Evolutionary conservation across 306 rosid species (phyloP), one percentile per base, ranked within the genome.

Genomic region (Citrullus colocynthis): DNA sequence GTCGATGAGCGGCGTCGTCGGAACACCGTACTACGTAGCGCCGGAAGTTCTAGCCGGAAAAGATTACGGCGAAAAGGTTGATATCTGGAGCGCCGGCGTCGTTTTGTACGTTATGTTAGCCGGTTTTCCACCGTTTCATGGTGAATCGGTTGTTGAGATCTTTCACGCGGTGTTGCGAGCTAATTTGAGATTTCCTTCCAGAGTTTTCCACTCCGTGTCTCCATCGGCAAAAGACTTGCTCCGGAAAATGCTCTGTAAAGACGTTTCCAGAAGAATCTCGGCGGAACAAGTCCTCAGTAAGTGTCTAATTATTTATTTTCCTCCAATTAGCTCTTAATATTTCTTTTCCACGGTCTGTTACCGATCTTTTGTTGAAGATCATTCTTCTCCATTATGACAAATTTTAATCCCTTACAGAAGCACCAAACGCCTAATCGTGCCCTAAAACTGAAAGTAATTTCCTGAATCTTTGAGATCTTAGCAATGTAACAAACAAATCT

Each of bases 71-170:
- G 94, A 89, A 85, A 91, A 89, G 52, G 89, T 91, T 2, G 97
- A 91, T 21, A 89, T 91, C 32, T 91, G 97, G 97, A 89, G 97
- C 70, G 85, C 87, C 44, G 94, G 97, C 11, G 97, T 91, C n/a
- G 89, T 91, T 75, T 79, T 91, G 82, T 91, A 89, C 80, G 75
- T 83, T 30, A 85, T 91, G 90, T 69, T 91, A 70, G 86, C 88
- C 0, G 97, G 94, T 2, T 78, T 80, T 71, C 87, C 86, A 13
- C 97, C 97, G 13, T 91, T 91, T 75, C 78, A 75, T 8, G 97
- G 94, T 1, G 94, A 89, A 1, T 78, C 91, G 0, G 84, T 88
- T 12, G 87, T 42, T 58, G 95, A 91, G 82, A 85, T 87, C 58
- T 88, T 89, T 64, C 91, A 88, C 37, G 88, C 91, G 0, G 93